Base-by-base conservation (phyloP, 495 filamentous ascomycete genomes). In the Diplogelasinospora grovesii region DNA sequence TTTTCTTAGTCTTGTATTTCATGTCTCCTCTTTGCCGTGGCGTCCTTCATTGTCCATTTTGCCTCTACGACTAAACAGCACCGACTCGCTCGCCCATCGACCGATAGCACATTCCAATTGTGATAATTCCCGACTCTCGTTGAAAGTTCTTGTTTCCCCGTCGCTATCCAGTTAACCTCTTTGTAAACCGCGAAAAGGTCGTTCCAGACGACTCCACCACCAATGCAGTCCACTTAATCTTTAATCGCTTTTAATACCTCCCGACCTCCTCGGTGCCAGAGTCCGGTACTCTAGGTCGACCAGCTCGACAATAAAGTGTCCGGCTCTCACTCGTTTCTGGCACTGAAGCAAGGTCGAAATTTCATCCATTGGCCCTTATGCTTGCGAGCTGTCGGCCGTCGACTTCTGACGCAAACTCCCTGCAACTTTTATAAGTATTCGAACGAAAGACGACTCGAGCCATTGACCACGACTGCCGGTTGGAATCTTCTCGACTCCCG, bases 191-290 rank as follows among this genome's bases (percentile, higher is more conserved):
- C n/a, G 7, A 6, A 31, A 3, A 14, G 18, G 9, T 33, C 30
- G 30, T 7, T 7, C 14, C 30, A 3, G 15, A 9, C 30, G n/a
- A 14, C n/a, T 26, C 21, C 18, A 23, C 45, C 50, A 47, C 55
- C 49, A 60, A 64, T 59, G 54, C 50, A 53, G 51, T 34, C 50
- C 54, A 43, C 37, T 49, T 64, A 60, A 65, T 65, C 52, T 41
- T 41, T 57, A 62, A 64, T 64, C 22, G 45, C 22, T 39, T 41
- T 56, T n/a, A 59, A 61, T 57, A 49, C 35, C 46, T 20, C 48
- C 39, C 59, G 55, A 49, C 35, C 46, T 20, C 48, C 39, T 26
- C 37, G 40, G 48, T 51, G 44, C 56, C 38, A 46, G 56, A 58
- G 61, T 59, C 63, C 54, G 59, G 57, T 41, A 58, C 57, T 63